phyloP scores from a whole-genome alignment of 2,329 filamentous ascomycete species.

The Aspergillus eucalypticola region DNA sequence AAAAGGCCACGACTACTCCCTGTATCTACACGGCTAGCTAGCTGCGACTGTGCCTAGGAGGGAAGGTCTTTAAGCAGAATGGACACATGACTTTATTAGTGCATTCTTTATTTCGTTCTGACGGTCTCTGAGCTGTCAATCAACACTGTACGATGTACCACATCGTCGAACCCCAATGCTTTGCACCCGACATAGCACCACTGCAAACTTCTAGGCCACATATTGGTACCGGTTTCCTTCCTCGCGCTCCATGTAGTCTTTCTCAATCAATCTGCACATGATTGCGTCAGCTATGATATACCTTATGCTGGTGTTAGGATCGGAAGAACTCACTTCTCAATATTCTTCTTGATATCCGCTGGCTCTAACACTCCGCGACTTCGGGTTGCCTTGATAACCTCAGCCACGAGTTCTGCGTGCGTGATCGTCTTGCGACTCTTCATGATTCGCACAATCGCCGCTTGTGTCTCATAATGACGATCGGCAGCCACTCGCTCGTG shows the following conservation, averaged over 20 bases:
- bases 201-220: constrained; percentile 54
- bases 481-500: constrained; percentile 88
- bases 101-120: neutral
- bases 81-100: neutral
- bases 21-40: neutral
- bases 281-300: constrained; percentile 1
- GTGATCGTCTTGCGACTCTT: constrained; percentile 87
- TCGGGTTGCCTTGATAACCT: constrained; percentile 89
- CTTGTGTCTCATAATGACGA: constrained; percentile 93
- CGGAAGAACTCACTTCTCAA: constrained; percentile 71
- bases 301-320: neutral
- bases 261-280: constrained; percentile 74
- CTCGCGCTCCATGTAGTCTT: constrained; percentile 85
- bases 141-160: neutral
- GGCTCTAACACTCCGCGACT: constrained; percentile 82
- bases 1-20: no score
- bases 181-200: neutral
- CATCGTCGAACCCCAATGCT: neutral
- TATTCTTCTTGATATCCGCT: constrained; percentile 91
- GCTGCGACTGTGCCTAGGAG: neutral
- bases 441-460: constrained; percentile 95
- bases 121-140: neutral
- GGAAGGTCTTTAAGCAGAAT: neutral
- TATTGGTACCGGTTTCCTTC: constrained; percentile 70
- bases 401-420: constrained; percentile 82